Evolutionary conservation across 192 early-diverging fungal genomes (phyloP).

Genomic region (Entomortierella lignicola): DNA sequence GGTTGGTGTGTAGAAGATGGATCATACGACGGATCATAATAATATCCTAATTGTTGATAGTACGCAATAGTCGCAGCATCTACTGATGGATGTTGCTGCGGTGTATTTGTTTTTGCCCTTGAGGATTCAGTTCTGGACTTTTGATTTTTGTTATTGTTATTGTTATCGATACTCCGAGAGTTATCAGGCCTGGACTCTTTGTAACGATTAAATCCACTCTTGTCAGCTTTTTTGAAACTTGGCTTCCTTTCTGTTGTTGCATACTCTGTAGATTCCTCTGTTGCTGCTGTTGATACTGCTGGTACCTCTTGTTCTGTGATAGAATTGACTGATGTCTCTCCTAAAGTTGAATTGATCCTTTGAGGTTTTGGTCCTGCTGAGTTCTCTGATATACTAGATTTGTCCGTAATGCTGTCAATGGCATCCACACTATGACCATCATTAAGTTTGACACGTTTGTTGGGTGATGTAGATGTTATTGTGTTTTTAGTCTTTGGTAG

Average conservation of each 20-base stretch:
- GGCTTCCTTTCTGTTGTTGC: conserved; percentile 43
- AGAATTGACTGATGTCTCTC: neutral
- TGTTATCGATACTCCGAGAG: no score
- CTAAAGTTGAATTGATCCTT: conserved; percentile 7
- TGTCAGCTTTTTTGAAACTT: conserved; percentile 55
- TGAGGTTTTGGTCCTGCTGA: neutral
- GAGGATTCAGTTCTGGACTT: neutral
- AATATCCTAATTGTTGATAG: conserved; percentile 47
- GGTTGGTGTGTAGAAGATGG: neutral
- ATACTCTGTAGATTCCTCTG: neutral
- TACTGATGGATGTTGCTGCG: neutral
- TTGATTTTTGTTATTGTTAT: neutral
- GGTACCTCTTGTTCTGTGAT: conserved; percentile 14
- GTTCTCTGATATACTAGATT: neutral
- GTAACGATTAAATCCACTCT: conserved; percentile 28
- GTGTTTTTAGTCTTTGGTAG: neutral
- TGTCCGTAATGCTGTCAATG: neutral
- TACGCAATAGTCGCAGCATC: conserved; percentile 47
- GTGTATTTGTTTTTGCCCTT: neutral
- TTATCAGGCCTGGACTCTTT: neutral
- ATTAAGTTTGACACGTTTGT: conserved; percentile 11
- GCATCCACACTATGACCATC: neutral
- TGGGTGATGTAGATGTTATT: neutral
- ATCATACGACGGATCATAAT: conserved; percentile 34
- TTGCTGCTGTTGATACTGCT: neutral